phyloP scores from a whole-genome alignment of 306 rosid genomes.

The Fragaria nilgerrensis region DNA sequence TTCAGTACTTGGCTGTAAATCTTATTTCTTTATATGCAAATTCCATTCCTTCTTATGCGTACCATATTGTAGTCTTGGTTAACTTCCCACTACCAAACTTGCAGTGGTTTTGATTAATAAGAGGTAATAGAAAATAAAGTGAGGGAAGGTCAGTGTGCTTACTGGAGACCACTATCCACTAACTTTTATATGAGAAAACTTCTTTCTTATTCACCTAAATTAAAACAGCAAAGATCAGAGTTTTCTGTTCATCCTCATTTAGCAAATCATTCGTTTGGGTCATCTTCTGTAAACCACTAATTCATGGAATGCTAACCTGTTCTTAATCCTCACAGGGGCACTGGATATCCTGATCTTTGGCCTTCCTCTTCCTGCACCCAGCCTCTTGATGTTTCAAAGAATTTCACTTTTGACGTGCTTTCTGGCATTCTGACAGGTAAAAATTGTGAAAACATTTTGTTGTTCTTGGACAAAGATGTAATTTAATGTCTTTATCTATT shows the following conservation, averaged over 20 bases:
- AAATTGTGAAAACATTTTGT: conserved; percentile 24
- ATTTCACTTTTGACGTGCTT: conserved; percentile 71
- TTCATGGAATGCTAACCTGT: neutral
- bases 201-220: conserved; percentile 5
- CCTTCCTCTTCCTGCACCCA: conserved; percentile 80
- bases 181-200: neutral
- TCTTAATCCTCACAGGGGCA: conserved; percentile 60
- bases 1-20: neutral
- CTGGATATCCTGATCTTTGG: conserved; percentile 96
- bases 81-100: neutral
- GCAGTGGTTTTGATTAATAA: neutral
- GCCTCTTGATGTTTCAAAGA: conserved; percentile 91
- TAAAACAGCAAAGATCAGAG: neutral
- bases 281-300: neutral
- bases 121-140: neutral
- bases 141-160: neutral
- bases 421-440: conserved; percentile 88
- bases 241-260: neutral
- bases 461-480: neutral
- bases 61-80: neutral
- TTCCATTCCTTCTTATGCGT: neutral
- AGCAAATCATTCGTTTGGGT: neutral
- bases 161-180: neutral
- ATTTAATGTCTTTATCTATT: neutral
- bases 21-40: neutral